These are phyloP conservation scores for Perkinsus marinus DNA, from an alignment of 169 alveolate genomes.

Conservation along the genomic window DNA sequence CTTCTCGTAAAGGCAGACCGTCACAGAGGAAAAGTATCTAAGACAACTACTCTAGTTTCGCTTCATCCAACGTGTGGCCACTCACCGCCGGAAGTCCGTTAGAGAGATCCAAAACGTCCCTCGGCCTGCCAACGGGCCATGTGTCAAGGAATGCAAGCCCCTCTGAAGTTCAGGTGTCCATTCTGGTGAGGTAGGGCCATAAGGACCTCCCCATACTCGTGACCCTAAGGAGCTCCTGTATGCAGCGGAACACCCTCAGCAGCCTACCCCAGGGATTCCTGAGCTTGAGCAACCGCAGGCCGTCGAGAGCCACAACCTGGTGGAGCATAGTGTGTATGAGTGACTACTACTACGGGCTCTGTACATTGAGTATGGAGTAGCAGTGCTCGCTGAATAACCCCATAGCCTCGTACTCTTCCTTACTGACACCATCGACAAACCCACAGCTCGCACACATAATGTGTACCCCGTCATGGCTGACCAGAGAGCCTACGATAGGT, in stretches of 20 bases:
- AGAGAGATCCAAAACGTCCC: neutral
- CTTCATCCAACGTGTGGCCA: neutral
- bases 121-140: neutral
- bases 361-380: neutral
- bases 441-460: neutral
- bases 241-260: neutral
- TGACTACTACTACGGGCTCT: neutral
- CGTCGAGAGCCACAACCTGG: neutral
- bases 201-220: neutral
- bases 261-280: neutral
- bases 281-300: neutral
- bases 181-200: neutral
- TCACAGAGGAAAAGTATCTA: neutral
- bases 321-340: too few species aligned
- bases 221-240: neutral
- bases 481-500: neutral
- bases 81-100: neutral
- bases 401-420: neutral
- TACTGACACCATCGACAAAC: neutral
- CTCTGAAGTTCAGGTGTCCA: neutral
- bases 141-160: neutral
- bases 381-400: neutral
- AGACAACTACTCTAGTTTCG: too few species aligned
- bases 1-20: neutral
- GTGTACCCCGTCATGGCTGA: neutral